Percentiles rank a stretch among this genome's conserved stretches.
phyloP scores from a whole-genome alignment of 768 basidiomycete species.

The Boletus bicolor region DNA sequence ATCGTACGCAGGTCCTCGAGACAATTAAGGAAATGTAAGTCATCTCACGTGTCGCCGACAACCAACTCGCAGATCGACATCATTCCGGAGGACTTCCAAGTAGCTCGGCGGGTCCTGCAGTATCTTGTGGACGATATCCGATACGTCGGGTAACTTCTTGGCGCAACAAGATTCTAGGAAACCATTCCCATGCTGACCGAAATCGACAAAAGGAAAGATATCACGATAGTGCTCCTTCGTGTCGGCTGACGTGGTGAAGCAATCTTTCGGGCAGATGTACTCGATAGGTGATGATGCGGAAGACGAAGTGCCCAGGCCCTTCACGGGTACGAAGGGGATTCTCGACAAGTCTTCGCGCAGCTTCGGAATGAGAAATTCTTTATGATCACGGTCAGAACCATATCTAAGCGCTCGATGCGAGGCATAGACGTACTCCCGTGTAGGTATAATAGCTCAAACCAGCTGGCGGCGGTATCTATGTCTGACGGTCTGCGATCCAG shows the following conservation, averaged over 20 bases:
- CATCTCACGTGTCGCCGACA: background rate
- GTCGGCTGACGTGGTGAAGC: conserved; percentile 5
- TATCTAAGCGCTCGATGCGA: background rate
- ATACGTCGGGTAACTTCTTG: conserved; percentile 13
- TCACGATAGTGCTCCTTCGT: conserved; percentile 7
- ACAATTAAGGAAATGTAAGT: conserved; percentile 9
- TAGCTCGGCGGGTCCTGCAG: conserved; percentile 4
- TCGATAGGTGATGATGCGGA: background rate
- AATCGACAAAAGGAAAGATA: conserved; percentile 15
- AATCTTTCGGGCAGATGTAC: conserved; percentile 9
- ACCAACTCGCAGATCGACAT: conserved; percentile 2
- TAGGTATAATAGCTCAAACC: conserved; percentile 7
- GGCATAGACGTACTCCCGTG: conserved; percentile 7
- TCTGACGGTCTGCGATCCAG: conserved; percentile 1
- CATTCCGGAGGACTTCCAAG: background rate
- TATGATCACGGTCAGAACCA: background rate
- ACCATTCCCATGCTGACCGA: conserved; percentile 5
- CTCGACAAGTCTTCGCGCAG: conserved; percentile 8
- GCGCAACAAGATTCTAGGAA: conserved; percentile 14
- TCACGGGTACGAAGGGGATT: conserved; percentile 12
- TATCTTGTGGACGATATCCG: conserved; percentile 12
- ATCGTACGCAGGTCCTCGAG: conserved; percentile 13
- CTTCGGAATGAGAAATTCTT: conserved; percentile 5
- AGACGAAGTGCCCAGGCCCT: background rate
- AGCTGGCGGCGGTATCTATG: background rate